Base-by-base conservation (phyloP, 148 eudicot species). In the Mesembryanthemum crystallinum region DNA sequence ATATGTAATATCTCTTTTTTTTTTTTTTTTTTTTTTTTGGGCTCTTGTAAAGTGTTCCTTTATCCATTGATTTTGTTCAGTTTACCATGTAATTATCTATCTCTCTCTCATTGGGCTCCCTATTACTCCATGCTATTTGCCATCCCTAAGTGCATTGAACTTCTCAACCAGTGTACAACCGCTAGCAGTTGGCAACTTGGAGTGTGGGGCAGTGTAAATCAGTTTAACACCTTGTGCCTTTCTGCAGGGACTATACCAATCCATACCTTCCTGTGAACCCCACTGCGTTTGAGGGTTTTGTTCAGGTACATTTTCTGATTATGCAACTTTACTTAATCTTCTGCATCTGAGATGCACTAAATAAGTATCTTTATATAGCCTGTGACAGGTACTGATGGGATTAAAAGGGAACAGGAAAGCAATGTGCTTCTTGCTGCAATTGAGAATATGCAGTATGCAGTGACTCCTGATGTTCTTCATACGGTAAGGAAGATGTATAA, bases 211-310 rank as follows among this genome's bases (percentile, higher is more conserved):
- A 60, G 62, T 47, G 21, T 29, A 61, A 58, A 57, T 60, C 18
- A 58, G 71, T 57, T 9, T 72, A 68, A 73, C 47, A 69, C 76
- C 67, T 43, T 64, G 57, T 78, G 11, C 76, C 33, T 77, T 72
- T 61, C 33, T 79, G 33, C 89, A 92, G 94, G 88, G 97, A 92
- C 67, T 92, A 92, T 51, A 92, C 94, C 52, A 92, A 92, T 79
- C 97, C 97, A 1, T 86, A 86, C 77, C 94, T 92, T 79, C 97
- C 97, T 51, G 97, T 92, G 62, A 84, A 85, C 78, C 80, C 94
- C 28, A 84, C 94, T 72, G 97, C 94, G 27, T 88, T 92, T 70
- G 97, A 92, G 51, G 90, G 88, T 62, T 78, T 77, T 75, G 80
- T 69, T 78, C 94, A 88, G 92, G 97, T 88, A 74, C 18, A 37